Evolutionary conservation across 306 rosid species (phyloP).

Genomic region (Leucaena leucocephala): DNA sequence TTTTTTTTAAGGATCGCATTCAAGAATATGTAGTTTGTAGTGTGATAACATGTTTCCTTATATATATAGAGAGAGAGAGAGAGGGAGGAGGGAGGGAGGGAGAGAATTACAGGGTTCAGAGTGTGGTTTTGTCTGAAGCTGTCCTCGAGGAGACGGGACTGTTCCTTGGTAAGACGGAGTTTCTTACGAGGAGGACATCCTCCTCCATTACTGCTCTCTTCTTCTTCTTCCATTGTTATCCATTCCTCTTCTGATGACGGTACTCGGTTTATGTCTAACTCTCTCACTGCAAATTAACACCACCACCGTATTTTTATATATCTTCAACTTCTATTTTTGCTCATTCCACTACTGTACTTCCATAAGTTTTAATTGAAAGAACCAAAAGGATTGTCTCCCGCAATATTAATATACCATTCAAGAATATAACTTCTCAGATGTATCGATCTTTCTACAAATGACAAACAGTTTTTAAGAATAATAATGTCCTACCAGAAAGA

Average conservation of each 20-base stretch:
- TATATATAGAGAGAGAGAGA: too few relatives aligned
- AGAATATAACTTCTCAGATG: background rate
- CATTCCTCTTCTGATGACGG: conserved; percentile 73
- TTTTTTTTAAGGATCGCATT: background rate
- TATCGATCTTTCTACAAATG: background rate
- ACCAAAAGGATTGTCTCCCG: background rate
- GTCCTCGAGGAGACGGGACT: conserved; percentile 89
- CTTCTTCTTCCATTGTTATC: conserved; percentile 72
- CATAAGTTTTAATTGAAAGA: background rate
- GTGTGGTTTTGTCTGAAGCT: conserved; percentile 80
- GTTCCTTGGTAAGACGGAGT: conserved; percentile 91
- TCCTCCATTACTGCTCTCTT: conserved; percentile 47
- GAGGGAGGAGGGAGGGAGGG: too few relatives aligned
- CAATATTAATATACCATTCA: background rate
- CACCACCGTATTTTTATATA: background rate
- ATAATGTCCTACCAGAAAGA: too few relatives aligned
- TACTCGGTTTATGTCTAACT: conserved; percentile 77
- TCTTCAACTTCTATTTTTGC: background rate
- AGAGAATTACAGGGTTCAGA: conserved; percentile 63
- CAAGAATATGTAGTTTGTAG: background rate
- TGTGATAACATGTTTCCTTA: background rate
- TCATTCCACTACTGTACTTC: background rate
- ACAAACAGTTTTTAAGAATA: conserved; percentile 8
- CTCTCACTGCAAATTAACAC: conserved; percentile 51
- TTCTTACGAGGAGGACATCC: conserved; percentile 74